Conservation (phyloP, 345 rosid species). For the Hypericum perforatum region DNA sequence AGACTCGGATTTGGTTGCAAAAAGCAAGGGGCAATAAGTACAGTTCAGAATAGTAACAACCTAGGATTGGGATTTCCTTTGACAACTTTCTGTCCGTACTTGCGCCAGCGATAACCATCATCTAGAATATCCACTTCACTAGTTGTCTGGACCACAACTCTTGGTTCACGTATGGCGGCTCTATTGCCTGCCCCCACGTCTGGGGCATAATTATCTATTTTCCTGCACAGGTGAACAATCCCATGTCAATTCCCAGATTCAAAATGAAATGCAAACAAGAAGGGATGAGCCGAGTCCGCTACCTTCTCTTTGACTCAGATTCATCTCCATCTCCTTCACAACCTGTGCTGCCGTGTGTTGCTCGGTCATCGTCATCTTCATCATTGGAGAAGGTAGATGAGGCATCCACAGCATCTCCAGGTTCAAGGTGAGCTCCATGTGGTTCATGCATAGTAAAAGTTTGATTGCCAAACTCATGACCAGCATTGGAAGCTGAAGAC, state of each 20-base stretch:
- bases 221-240: constrained; percentile 11
- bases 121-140: constrained; percentile 96
- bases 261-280: background rate
- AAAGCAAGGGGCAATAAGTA: background rate
- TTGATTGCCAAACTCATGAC: constrained; percentile 42
- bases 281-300: background rate
- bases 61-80: constrained; percentile 99
- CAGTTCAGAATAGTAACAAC: constrained; percentile 28
- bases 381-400: constrained; percentile 25
- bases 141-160: constrained; percentile 97
- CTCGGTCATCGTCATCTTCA: constrained; percentile 26
- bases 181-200: constrained; percentile 56
- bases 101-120: constrained; percentile 97
- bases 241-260: background rate
- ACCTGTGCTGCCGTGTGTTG: constrained; percentile 20
- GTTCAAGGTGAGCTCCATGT: constrained; percentile 39
- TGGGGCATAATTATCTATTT: constrained; percentile 17
- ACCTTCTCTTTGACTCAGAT: constrained; percentile 30
- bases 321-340: constrained; percentile 26
- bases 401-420: constrained; percentile 69
- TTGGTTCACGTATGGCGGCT: constrained; percentile 80
- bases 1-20: background rate
- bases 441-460: constrained; percentile 34
- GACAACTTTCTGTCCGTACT: constrained; percentile 97
- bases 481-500: constrained; percentile 22